These are phyloP conservation scores for Cryptococcus floricola DNA, from an alignment of 1,284 basidiomycete genomes.

Conservation along the genomic window DNA sequence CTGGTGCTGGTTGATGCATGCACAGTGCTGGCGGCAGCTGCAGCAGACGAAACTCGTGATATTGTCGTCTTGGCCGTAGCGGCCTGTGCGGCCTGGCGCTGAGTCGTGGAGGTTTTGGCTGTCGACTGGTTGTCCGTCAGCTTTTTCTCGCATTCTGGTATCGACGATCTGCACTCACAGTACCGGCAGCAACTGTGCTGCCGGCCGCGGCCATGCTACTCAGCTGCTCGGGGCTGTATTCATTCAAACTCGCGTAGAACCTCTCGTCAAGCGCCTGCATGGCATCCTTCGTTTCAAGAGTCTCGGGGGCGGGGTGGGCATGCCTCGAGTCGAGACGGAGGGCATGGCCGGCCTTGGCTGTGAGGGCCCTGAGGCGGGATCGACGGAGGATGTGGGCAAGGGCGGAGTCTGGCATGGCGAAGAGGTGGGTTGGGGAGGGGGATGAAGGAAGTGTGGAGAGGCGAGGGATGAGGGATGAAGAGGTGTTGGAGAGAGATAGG, in stretches of 20 bases:
- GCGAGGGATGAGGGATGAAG: background rate
- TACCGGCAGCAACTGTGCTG: background rate
- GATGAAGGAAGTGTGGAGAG: background rate
- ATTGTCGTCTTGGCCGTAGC: constrained; percentile 2
- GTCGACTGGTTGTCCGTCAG: background rate
- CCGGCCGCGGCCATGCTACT: constrained; percentile 1
- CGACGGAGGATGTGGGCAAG: constrained; percentile 19
- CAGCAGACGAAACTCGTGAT: background rate
- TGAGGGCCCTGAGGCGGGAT: constrained; percentile 18
- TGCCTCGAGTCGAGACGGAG: constrained; percentile 3
- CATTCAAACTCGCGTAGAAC: constrained; percentile 9
- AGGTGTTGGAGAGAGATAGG: background rate
- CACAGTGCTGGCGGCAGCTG: background rate
- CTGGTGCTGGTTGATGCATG: background rate
- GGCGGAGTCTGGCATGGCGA: constrained; percentile 7
- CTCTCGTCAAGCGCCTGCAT: constrained; percentile 1
- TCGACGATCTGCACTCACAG: background rate
- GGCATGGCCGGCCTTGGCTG: constrained; percentile 13
- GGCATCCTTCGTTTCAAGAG: background rate
- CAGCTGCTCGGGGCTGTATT: constrained; percentile 6
- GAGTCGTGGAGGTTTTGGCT: background rate
- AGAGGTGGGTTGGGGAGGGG: background rate
- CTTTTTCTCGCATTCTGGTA: background rate
- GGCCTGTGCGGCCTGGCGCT: constrained; percentile 13
- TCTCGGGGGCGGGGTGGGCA: constrained; percentile 4